phyloP scores from a whole-genome alignment of 2,329 filamentous ascomycete genomes.

The Alternaria sp. region DNA sequence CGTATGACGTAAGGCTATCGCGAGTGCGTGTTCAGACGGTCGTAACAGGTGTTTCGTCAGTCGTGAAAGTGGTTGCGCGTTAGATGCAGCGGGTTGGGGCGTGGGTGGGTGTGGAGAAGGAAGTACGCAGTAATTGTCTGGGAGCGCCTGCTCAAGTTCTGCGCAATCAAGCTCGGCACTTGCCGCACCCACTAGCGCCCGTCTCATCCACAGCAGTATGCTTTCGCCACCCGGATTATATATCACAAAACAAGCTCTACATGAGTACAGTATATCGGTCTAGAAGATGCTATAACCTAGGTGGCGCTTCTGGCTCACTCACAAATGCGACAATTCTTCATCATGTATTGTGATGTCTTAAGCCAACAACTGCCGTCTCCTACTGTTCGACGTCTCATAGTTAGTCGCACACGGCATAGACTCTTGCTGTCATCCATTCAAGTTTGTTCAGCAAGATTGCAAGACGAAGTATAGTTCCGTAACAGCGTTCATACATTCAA shows the following conservation, averaged over 20 bases:
- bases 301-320: not conserved
- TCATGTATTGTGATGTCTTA: not conserved
- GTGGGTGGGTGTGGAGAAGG: conserved; percentile 18
- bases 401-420: not conserved
- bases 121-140: conserved; percentile 14
- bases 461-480: not conserved
- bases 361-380: not conserved
- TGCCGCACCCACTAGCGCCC: conserved; percentile 19
- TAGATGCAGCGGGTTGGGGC: conserved; percentile 7
- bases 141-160: conserved; percentile 23
- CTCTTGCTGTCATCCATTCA: not conserved
- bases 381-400: not conserved
- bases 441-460: not conserved
- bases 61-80: conserved; percentile 23
- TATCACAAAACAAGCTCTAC: not conserved
- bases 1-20: conserved; percentile 24
- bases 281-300: not conserved
- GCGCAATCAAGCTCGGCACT: conserved; percentile 23
- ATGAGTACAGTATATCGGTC: not conserved
- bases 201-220: not conserved
- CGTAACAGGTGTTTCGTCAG: conserved; percentile 21
- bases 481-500: no score
- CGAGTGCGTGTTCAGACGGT: conserved; percentile 17
- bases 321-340: not conserved
- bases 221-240: conserved; percentile 4